Evolutionary conservation across 495 filamentous ascomycete species (phyloP).

Genomic region (Podospora pseudopauciseta): DNA sequence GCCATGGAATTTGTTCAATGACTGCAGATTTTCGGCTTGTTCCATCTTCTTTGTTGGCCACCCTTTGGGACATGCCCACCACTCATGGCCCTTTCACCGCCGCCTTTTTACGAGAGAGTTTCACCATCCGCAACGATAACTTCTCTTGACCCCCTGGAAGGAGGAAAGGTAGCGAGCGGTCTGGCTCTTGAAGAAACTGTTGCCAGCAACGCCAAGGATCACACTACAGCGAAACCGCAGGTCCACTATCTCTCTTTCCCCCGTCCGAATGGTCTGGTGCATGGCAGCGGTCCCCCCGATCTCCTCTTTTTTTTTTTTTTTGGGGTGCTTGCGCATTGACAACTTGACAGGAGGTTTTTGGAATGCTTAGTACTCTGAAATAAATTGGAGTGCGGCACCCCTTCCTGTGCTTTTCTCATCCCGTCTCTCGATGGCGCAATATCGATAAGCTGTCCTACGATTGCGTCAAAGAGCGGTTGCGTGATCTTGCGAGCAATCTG

Average conservation of each 20-base stretch:
- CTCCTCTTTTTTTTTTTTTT: neutral
- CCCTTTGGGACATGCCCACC: neutral
- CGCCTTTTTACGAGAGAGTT: neutral
- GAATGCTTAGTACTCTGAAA: neutral
- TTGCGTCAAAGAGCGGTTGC: slow-evolving; percentile 28
- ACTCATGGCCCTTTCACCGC: neutral
- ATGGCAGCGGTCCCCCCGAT: neutral
- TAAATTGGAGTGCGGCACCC: slow-evolving; percentile 14
- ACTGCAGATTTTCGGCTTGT: neutral
- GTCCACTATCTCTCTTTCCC: neutral
- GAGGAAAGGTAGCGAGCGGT: neutral
- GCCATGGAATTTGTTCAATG: neutral
- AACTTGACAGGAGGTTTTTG: neutral
- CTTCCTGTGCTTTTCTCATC: slow-evolving; percentile 25
- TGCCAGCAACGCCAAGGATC: slow-evolving; percentile 8
- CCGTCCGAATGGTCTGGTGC: neutral
- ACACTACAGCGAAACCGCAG: neutral
- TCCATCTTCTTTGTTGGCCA: neutral
- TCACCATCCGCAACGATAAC: neutral
- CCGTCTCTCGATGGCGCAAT: slow-evolving; percentile 33
- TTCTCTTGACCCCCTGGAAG: neutral
- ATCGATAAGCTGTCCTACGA: slow-evolving; percentile 8
- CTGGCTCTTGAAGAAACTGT: neutral
- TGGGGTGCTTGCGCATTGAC: neutral
- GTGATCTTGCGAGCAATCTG: slow-evolving; percentile 21